Conservation (phyloP, 306 rosid species). For the Fragaria ananassa region DNA sequence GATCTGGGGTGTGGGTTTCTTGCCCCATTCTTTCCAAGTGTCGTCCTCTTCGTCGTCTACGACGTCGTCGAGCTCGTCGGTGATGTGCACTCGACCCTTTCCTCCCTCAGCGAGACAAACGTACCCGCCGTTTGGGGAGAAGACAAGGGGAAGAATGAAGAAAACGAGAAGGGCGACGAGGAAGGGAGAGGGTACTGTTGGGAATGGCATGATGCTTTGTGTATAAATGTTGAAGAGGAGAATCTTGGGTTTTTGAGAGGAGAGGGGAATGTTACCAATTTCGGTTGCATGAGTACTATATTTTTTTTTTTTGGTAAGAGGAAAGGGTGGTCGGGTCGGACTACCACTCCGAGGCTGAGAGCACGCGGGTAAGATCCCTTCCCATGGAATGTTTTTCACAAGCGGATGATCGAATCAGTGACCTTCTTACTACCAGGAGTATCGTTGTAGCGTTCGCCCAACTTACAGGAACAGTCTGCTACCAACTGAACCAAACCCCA, state of each 20-base stretch:
- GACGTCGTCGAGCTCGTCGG: slow-evolving; percentile 87
- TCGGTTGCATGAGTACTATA: background rate
- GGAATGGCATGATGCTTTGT: slow-evolving; percentile 13
- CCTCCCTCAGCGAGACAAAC: slow-evolving; percentile 42
- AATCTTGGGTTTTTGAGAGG: background rate
- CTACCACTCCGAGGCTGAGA: too few relatives aligned
- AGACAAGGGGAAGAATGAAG: slow-evolving; percentile 22
- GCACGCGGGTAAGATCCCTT: too few relatives aligned
- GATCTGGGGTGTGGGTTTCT: slow-evolving; percentile 40
- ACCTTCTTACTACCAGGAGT: too few relatives aligned
- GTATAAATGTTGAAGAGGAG: too few relatives aligned
- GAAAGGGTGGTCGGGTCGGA: too few relatives aligned
- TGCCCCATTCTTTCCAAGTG: slow-evolving; percentile 82
- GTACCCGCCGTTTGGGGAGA: slow-evolving; percentile 21
- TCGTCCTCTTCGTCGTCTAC: slow-evolving; percentile 92
- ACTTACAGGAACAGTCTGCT: too few relatives aligned
- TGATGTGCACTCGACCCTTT: slow-evolving; percentile 59
- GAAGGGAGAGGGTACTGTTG: slow-evolving; percentile 5
- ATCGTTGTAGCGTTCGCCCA: too few relatives aligned
- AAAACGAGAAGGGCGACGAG: slow-evolving; percentile 24
- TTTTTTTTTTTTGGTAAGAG: too few relatives aligned
- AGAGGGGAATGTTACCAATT: background rate
- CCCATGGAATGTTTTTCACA: too few relatives aligned
- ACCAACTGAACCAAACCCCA: too few relatives aligned
- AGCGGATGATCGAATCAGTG: too few relatives aligned